Base-by-base conservation (phyloP, 495 filamentous ascomycete species). In the Penicillium waksmanii region DNA sequence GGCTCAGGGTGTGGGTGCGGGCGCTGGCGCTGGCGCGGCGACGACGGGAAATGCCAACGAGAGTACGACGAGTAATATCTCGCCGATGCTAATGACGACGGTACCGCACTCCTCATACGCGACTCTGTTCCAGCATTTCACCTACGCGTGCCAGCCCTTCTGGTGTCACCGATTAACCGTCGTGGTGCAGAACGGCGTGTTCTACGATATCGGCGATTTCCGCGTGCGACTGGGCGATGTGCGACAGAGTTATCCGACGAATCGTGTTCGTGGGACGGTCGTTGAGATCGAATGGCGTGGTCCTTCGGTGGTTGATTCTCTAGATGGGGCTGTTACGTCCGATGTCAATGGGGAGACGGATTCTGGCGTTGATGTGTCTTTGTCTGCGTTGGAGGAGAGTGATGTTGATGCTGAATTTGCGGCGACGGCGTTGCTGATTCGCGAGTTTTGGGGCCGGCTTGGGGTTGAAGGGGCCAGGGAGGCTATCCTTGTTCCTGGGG, bases 121-220 rank as follows among this genome's bases (percentile, higher is more conserved):
- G 2, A 70, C 72, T 3, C 65, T 80, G 3, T 80, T 76, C 53
- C 72, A 76, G 15, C 78, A 80, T 58, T 77, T 80, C 52, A 68
- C 68, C 23, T 77, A 76, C 58, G 74, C 75, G 11, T 78, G 75
- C 38, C 76, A 80, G 49, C 78, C 78, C 0, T 72, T 80, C 58
- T 81, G 78, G 78, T 69, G 65, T 34, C 74, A 77, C 51, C 73
- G 77, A 10, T 67, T 79, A 46, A 79, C 77, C 0, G 63, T 79
- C 23, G 53, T 68, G 0, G 76, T 81, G n/a, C 69, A 66, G n/a
- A 67, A 63, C 11, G 76, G 76, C 10, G 57, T 73, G 4, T 72
- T 77, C 55, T 81, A 78, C 34, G 78, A 80, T 11, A 63, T 79
- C 1, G 76, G 75, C 8, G 78, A 81, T 42, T 80, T 80, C 60